A percentile compares a stretch with the other conserved stretches of the same genome.
phyloP scores from a whole-genome alignment of 805 yeast species.

The Kluyveromyces siamensis region DNA sequence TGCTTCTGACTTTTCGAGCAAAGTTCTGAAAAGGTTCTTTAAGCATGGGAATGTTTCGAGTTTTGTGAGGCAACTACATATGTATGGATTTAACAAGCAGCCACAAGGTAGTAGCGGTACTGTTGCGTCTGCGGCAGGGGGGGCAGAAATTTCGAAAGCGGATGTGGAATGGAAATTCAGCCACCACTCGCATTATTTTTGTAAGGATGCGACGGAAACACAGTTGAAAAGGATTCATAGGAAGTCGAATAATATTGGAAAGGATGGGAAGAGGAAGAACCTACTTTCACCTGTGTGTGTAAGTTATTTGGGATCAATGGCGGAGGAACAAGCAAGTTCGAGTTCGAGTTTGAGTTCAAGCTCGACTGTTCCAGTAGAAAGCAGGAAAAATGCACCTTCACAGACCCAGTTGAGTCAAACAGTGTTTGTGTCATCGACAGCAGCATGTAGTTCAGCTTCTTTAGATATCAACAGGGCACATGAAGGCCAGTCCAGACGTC shows the following conservation, averaged over 20 bases:
- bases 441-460: background rate
- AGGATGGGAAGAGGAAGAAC: slow-evolving; percentile 25
- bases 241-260: slow-evolving; percentile 24
- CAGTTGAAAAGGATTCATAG: slow-evolving; percentile 23
- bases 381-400: background rate
- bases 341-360: background rate
- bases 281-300: slow-evolving; percentile 23
- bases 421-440: background rate
- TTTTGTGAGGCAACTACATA: slow-evolving; percentile 88
- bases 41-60: slow-evolving; percentile 92
- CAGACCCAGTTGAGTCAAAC: background rate
- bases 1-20: slow-evolving; percentile 16
- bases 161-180: slow-evolving; percentile 21
- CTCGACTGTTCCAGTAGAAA: background rate
- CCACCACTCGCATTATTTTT: slow-evolving; percentile 24
- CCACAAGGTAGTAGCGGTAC: background rate
- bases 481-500: background rate
- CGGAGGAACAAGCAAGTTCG: background rate
- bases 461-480: background rate
- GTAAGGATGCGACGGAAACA: slow-evolving; percentile 14
- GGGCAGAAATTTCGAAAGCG: slow-evolving; percentile 6
- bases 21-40: slow-evolving; percentile 57
- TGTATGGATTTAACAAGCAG: slow-evolving; percentile 5
- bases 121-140: background rate
- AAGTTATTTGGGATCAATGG: slow-evolving; percentile 12